phyloP scores from a whole-genome alignment of 192 early-diverging fungal genomes.

The Linnemannia hyalina region DNA sequence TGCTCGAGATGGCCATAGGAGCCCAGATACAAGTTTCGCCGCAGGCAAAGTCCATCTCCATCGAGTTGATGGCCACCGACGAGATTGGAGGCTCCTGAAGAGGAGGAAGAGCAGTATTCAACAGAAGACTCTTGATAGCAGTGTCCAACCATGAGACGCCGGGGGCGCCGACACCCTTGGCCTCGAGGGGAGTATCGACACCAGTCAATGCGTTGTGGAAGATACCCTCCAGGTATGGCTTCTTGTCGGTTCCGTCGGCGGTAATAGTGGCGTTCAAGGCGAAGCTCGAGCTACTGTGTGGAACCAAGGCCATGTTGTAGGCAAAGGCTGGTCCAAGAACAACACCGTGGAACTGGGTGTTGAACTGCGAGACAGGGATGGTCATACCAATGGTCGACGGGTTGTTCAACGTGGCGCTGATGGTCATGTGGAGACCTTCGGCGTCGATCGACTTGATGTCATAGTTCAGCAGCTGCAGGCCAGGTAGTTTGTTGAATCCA shows the following conservation, averaged over 20 bases:
- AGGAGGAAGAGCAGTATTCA: conserved; percentile 20
- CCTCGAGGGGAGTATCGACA: conserved; percentile 13
- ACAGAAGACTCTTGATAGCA: conserved; percentile 23
- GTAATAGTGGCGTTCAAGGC: conserved; percentile 25
- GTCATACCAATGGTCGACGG: conserved; percentile 56
- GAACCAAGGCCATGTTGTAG: neutral
- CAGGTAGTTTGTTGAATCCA: conserved; percentile 57
- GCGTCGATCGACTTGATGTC: conserved; percentile 35
- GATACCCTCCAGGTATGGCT: conserved; percentile 13
- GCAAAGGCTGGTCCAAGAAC: conserved; percentile 36
- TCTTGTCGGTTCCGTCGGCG: neutral
- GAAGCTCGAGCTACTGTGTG: conserved; percentile 9
- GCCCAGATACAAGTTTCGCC: conserved; percentile 44
- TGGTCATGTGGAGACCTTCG: conserved; percentile 46
- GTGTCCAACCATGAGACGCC: conserved; percentile 46
- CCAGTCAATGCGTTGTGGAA: conserved; percentile 25
- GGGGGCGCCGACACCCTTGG: conserved; percentile 26
- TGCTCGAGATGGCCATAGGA: conserved; percentile 57
- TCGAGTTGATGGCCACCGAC: conserved; percentile 57
- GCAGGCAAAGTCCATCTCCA: conserved; percentile 60
- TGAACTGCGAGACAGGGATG: conserved; percentile 41
- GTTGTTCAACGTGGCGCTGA: conserved; percentile 39
- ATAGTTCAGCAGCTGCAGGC: conserved; percentile 15
- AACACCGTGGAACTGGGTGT: conserved; percentile 22
- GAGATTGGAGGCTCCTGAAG: conserved; percentile 47